Percentiles rank a stretch among this genome's conserved stretches.
These are phyloP conservation scores for Botryosphaeria agaves DNA, from an alignment of 2,329 filamentous ascomycete genomes.

Conservation along the genomic window DNA sequence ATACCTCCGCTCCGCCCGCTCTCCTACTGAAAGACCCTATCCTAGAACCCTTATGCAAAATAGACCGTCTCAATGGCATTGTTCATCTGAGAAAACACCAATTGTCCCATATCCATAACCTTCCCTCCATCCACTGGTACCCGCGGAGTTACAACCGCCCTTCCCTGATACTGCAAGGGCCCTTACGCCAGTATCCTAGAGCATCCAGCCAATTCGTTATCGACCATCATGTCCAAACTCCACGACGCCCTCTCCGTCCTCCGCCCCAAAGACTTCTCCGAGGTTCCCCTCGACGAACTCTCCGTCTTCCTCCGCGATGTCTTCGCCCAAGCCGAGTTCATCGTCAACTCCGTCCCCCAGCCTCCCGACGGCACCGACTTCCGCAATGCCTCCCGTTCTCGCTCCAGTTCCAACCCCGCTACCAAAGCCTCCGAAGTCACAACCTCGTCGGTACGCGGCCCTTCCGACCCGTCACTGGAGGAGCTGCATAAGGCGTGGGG, in stretches of 20 bases:
- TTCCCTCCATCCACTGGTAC: too few relatives aligned
- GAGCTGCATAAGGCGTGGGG: slow-evolving; percentile 66
- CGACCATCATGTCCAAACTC: slow-evolving; percentile 22
- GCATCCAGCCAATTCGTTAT: too few relatives aligned
- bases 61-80: too few relatives aligned
- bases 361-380: slow-evolving; percentile 27
- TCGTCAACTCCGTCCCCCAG: slow-evolving; percentile 61
- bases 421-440: slow-evolving; percentile 33
- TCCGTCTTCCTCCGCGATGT: slow-evolving; percentile 19
- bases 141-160: too few relatives aligned
- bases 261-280: slow-evolving; percentile 24
- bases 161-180: too few relatives aligned
- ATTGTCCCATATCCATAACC: too few relatives aligned
- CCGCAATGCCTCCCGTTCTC: slow-evolving; percentile 33
- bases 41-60: too few relatives aligned
- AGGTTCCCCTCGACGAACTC: slow-evolving; percentile 25
- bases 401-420: slow-evolving; percentile 37
- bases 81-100: too few relatives aligned
- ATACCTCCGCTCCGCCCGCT: too few relatives aligned
- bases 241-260: slow-evolving; percentile 28
- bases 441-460: slow-evolving; percentile 31
- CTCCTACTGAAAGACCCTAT: too few relatives aligned
- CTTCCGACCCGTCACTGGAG: slow-evolving; percentile 33
- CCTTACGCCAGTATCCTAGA: too few relatives aligned
- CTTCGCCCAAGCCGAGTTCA: slow-evolving; percentile 43